Conservation (phyloP, 2,329 filamentous ascomycete genomes). For the Dothidotthia symphoricarpi region DNA sequence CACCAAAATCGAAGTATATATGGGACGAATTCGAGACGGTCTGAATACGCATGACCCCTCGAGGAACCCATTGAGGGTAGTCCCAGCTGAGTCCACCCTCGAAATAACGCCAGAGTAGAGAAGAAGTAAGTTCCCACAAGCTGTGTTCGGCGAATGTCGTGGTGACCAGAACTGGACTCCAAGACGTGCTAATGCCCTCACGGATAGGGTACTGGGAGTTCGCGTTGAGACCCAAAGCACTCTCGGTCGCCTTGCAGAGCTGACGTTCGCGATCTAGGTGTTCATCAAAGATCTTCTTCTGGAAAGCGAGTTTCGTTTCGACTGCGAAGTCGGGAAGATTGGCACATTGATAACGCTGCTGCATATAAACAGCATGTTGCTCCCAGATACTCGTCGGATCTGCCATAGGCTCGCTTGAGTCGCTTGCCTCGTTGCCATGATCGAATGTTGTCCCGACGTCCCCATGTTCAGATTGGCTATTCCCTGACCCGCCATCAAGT, state of each 20-base stretch:
- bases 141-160: slow-evolving; percentile 2
- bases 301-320: slow-evolving; percentile 3
- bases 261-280: neutral
- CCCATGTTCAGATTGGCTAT: too few relatives aligned
- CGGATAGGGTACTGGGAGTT: neutral
- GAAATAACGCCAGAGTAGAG: slow-evolving; percentile 1
- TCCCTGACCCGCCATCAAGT: too few relatives aligned
- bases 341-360: neutral
- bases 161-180: slow-evolving; percentile 1
- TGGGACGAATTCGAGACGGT: neutral
- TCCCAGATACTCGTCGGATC: neutral
- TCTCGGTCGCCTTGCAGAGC: neutral
- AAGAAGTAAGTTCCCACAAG: slow-evolving; percentile 1
- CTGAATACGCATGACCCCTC: slow-evolving; percentile 1
- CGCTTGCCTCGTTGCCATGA: too few relatives aligned
- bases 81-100: neutral
- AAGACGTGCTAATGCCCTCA: neutral
- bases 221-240: neutral
- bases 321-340: neutral
- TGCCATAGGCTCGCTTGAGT: neutral
- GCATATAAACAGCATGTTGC: slow-evolving; percentile 1
- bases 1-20: slow-evolving; percentile 1
- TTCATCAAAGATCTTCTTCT: slow-evolving; percentile 2
- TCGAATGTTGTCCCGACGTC: too few relatives aligned
- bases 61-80: slow-evolving; percentile 1